Evolutionary conservation across 2,329 filamentous ascomycete genomes (phyloP), one percentile per base, ranked within the genome.

Genomic region (Monosporascus ibericus): DNA sequence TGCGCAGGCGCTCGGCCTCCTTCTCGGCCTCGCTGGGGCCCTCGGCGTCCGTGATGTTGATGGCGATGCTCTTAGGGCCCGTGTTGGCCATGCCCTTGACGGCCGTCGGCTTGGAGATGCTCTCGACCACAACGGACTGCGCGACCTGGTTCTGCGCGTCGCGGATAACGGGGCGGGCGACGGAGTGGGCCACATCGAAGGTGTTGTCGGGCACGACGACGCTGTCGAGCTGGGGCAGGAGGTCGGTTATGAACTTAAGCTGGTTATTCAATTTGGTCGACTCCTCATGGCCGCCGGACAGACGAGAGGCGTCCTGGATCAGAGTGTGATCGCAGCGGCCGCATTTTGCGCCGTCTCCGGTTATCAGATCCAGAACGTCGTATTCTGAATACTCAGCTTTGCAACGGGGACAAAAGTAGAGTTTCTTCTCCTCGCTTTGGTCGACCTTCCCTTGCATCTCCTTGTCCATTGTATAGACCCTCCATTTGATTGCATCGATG

Each of bases 401-500:
- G 74, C 94, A 99, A 52, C 84, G 81, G 34, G 80, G 75, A 71
- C 94, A 99, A 54, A 87, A 86, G 64, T 92, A 95, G 66, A 97
- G 94, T 69, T 96, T 96, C 68, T 90, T 88, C 70, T 97, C 92
- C 52, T 82, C 82, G 9, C 86, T 87, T 0, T 90, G 86, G 18
- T 89, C 85, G 17, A 89, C 88, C 53, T 90, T 86, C 17, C 86
- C 85, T 71, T 96, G 92, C 54, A 97, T 90, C 51, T 87, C 85
- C 68, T 92, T 92, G 60, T 92, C 91, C 61, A 97, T 84, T 52
- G 86, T 87, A 66, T 92, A 92, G 49, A 96, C 85, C 57, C 90
- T 87, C 81, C 88, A 99, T 70, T 99, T 99, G 72, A 96, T 95
- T 48, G 90, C 90, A 72, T 99, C 94, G 65, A 99, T 90, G 37